phyloP scores from a whole-genome alignment of 352 stramenopile species.

The Peronospora destructor region DNA sequence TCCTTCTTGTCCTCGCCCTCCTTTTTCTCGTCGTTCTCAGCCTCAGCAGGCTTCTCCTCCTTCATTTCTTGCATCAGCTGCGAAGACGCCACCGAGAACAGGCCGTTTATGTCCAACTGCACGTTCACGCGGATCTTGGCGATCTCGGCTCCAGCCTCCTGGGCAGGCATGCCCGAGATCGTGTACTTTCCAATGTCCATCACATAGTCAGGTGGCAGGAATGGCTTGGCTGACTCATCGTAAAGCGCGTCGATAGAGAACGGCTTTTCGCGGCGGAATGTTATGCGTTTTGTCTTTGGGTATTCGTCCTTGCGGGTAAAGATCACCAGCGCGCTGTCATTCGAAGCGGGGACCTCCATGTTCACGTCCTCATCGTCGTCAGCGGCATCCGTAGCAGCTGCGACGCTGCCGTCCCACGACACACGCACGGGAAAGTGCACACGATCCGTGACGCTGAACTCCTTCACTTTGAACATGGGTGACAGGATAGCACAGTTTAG shows the following conservation, averaged over 20 bases:
- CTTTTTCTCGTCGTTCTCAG: constrained; percentile 50
- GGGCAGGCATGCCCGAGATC: constrained; percentile 83
- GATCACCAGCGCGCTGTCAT: constrained; percentile 88
- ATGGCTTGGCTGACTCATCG: constrained; percentile 68
- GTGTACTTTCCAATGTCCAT: constrained; percentile 89
- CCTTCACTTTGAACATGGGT: constrained; percentile 95
- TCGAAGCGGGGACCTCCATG: constrained; percentile 47
- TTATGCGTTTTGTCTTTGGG: constrained; percentile 96
- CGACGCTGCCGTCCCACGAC: constrained; percentile 84
- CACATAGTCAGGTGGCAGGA: constrained; percentile 60
- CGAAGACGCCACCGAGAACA: constrained; percentile 92
- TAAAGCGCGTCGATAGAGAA: constrained; percentile 92
- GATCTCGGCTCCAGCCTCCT: constrained; percentile 68
- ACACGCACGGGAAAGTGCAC: constrained; percentile 91
- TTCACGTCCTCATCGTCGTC: constrained; percentile 83
- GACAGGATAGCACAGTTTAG: constrained; percentile 98
- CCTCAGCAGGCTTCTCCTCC: constrained; percentile 57
- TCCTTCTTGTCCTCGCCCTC: constrained; percentile 62
- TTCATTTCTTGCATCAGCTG: constrained; percentile 98
- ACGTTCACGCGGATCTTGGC: constrained; percentile 95
- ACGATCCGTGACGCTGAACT: constrained; percentile 84
- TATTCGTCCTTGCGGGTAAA: constrained; percentile 95
- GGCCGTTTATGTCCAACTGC: constrained; percentile 95
- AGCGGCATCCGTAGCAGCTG: constrained; percentile 39
- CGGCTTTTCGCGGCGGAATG: constrained; percentile 86